Percentiles rank a stretch among this genome's conserved stretches.
phyloP scores from a whole-genome alignment of 805 yeast genomes.

The Cyberlindnera petersonii region DNA sequence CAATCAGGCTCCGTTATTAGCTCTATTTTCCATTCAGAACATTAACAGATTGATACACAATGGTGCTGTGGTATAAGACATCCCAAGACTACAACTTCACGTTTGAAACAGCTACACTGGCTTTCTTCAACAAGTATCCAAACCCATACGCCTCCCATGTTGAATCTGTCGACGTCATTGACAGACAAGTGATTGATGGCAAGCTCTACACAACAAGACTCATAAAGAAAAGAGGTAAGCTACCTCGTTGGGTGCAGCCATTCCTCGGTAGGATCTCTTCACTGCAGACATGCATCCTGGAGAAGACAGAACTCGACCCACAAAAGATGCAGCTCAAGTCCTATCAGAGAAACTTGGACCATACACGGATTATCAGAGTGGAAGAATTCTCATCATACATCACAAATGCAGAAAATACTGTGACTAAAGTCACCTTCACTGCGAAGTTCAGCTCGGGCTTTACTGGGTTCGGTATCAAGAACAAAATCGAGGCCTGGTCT shows the following conservation, averaged over 20 bases:
- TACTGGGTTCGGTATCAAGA: constrained; percentile 55
- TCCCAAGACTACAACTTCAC: constrained; percentile 57
- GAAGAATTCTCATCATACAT: constrained; percentile 70
- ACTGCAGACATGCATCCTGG: constrained; percentile 72
- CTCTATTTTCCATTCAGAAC: too few relatives aligned
- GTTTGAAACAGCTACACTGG: constrained; percentile 70
- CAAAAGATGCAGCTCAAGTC: constrained; percentile 48
- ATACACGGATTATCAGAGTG: constrained; percentile 68
- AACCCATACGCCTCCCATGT: constrained; percentile 86
- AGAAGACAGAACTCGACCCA: constrained; percentile 72
- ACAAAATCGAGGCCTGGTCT: constrained; percentile 81
- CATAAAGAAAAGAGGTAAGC: constrained; percentile 71
- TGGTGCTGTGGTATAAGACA: constrained; percentile 63
- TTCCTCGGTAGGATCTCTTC: constrained; percentile 59
- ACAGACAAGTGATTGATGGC: constrained; percentile 59
- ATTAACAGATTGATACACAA: too few relatives aligned
- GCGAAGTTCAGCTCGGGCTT: constrained; percentile 75
- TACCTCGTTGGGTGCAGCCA: constrained; percentile 77
- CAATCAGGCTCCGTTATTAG: too few relatives aligned
- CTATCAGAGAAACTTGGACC: constrained; percentile 82
- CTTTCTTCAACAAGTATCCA: constrained; percentile 69
- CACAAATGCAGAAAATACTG: constrained; percentile 28
- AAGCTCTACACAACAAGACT: constrained; percentile 67
- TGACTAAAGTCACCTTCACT: constrained; percentile 48
- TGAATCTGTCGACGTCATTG: constrained; percentile 73